Base-by-base conservation (phyloP, 73 alveolate genomes). In the Paramecium pentaurelia region DNA sequence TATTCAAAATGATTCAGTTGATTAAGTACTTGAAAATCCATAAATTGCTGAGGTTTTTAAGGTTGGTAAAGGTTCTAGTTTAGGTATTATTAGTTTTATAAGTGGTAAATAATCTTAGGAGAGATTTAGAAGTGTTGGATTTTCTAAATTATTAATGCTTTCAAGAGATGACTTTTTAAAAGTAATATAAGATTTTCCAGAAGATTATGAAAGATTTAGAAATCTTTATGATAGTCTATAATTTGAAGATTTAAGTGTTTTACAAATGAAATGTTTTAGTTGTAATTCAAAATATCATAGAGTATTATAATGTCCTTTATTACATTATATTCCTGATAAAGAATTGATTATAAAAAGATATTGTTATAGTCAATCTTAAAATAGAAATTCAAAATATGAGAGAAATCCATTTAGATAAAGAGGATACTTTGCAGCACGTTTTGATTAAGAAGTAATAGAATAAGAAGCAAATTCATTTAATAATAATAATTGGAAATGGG, bases 261-360 rank as follows among this genome's bases (percentile, higher is more conserved):
- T 60, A 25, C 54, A 27, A 34, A 77, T 77, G 91, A 40, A 59
- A 47, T 88, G 94, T 71, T 88, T 40, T 88, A 38, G 85, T 20
- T 88, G 94, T 14, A 44, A 51, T 44, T 71, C 91, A 20, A 88
- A 71, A 22, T 40, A 68, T 40, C 94, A 88, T 60, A 68, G 91
- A 11, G 87, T 88, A 2, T 25, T 71, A n/a, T 37, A 88, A 88
- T 88, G 94, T 71, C 94, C 94, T 4, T 88, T 83, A 45, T 44
- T 88, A 14, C 94, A 88, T 71, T 88, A 60, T 28, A 88, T 71
- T n/a, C 90, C 94, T 38, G 94, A 88, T 71, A 88, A 18, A 47
- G 94, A 88, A 71, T 27, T 71, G 47, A 71, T 70, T 45, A 5
- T 88, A 27, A 71, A 71, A 38, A 38, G 60, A 18, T 68, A 71